Evolutionary conservation across 2,329 filamentous ascomycete genomes (phyloP), one percentile per base, ranked within the genome.

Genomic region (Talaromyces sp.): DNA sequence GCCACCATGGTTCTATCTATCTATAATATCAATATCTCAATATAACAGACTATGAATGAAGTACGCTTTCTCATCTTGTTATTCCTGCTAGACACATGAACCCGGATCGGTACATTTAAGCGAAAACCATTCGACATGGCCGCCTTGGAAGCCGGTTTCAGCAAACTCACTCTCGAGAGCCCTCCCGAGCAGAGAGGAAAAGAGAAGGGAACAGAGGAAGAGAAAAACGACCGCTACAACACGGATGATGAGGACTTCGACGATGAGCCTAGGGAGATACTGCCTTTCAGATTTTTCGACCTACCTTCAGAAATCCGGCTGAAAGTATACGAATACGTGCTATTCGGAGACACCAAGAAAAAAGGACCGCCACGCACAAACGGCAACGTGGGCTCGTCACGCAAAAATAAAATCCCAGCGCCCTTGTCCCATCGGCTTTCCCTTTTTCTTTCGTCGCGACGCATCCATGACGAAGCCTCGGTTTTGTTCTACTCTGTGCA

Each of bases 261-360:
- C 25, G 62, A 58, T 7, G 31, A 49, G 4, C 45, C 58, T 15
- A 56, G 66, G 40, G 68, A 53, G 38, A 67, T 58, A 56, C 63
- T 68, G 34, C 74, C 77, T 5, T 86, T 85, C 70, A 81, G 75
- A 63, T 84, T 86, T 74, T 80, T 85, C 70, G 79, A 82, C 63
- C 77, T 86, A 1, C 84, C 84, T 1, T 79, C 77, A n/a, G 84
- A 86, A 68, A 78, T 86, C 45, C 82, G 84, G 25, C 72, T 82
- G n/a, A 78, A 77, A 63, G 78, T 86, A 65, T 84, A 84, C 70
- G 73, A 78, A 65, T 74, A 78, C 53, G 72, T 82, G 43, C 78
- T 86, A 58, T 77, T 78, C 72, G 73, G 73, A 2, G 74, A 75
- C 1, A 70, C 69, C 49, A 73, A 70, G 65, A 77, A 70, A 43